Percentiles rank a stretch among this genome's conserved stretches.
phyloP scores from a whole-genome alignment of 1,284 basidiomycete species.

The Malassezia brasiliensis region DNA sequence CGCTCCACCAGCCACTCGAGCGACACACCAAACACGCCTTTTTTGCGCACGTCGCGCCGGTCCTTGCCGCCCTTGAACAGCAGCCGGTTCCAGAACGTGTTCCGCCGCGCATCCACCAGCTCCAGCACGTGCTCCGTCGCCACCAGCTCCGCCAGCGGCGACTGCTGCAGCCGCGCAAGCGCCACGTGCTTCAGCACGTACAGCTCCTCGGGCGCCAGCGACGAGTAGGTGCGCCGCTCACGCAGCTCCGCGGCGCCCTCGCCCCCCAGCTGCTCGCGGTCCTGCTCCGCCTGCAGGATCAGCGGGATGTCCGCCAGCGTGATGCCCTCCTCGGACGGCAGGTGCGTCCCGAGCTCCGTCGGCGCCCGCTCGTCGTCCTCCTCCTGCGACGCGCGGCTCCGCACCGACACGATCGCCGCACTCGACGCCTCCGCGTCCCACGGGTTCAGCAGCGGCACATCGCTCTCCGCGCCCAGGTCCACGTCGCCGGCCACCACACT shows the following conservation, averaged over 20 bases:
- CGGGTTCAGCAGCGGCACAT: constrained; percentile 19
- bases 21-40: constrained; percentile 76
- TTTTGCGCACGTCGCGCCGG: constrained; percentile 57
- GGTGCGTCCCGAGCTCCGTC: constrained; percentile 25
- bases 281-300: constrained; percentile 80
- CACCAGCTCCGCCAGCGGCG: constrained; percentile 60
- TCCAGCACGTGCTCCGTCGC: constrained; percentile 88
- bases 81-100: constrained; percentile 88
- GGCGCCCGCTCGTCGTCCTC: constrained; percentile 60
- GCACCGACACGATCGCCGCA: constrained; percentile 51
- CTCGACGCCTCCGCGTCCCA: not conserved
- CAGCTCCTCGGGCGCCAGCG: constrained; percentile 72
- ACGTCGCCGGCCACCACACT: not conserved
- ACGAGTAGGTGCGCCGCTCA: constrained; percentile 56
- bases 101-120: constrained; percentile 83
- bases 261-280: constrained; percentile 61
- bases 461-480: not conserved
- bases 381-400: constrained; percentile 61
- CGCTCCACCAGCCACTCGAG: constrained; percentile 89
- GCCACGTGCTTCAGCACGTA: constrained; percentile 88
- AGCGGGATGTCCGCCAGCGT: constrained; percentile 95
- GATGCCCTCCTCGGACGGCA: constrained; percentile 63
- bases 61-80: constrained; percentile 69
- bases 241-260: constrained; percentile 46
- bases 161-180: constrained; percentile 64